phyloP scores from a whole-genome alignment of 2,329 filamentous ascomycete genomes.

The Cyphellophora attinorum region DNA sequence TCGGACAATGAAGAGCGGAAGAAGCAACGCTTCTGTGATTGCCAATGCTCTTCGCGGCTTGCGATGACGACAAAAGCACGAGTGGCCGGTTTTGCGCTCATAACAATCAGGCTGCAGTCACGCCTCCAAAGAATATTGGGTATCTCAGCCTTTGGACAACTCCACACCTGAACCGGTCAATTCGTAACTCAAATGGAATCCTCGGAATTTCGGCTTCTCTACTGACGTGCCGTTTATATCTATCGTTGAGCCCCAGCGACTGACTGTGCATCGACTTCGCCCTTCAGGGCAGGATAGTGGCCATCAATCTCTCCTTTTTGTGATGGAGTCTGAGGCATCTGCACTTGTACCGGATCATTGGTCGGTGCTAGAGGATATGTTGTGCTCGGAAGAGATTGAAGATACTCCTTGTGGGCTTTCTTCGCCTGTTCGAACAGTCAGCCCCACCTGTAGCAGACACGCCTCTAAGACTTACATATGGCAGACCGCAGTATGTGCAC shows the following conservation, averaged over 20 bases:
- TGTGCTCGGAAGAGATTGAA: slow-evolving; percentile 71
- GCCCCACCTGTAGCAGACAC: slow-evolving; percentile 1
- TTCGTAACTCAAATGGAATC: too few species aligned
- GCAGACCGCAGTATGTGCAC: slow-evolving; percentile 89
- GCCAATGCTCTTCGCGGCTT: too few species aligned
- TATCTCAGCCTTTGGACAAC: too few species aligned
- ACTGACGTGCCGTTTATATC: too few species aligned
- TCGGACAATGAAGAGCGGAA: too few species aligned
- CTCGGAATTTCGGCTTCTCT: too few species aligned
- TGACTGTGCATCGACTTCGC: slow-evolving; percentile 11
- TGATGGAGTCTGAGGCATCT: slow-evolving; percentile 37
- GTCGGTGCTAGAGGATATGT: slow-evolving; percentile 68
- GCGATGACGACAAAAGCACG: too few species aligned
- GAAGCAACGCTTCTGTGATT: too few species aligned
- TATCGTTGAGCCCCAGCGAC: slow-evolving; percentile 2
- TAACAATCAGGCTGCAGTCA: too few species aligned
- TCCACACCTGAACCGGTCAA: too few species aligned
- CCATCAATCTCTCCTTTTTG: slow-evolving; percentile 17
- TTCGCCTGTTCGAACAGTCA: slow-evolving; percentile 60
- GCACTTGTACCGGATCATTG: slow-evolving; percentile 49
- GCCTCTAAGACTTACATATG: slow-evolving; percentile 60
- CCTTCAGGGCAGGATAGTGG: slow-evolving; percentile 14
- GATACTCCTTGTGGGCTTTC: slow-evolving; percentile 74
- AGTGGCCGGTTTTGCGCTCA: too few species aligned
- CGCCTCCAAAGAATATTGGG: too few species aligned